phyloP scores from a whole-genome alignment of 495 filamentous ascomycete genomes.

The Penicillium egyptiacum region DNA sequence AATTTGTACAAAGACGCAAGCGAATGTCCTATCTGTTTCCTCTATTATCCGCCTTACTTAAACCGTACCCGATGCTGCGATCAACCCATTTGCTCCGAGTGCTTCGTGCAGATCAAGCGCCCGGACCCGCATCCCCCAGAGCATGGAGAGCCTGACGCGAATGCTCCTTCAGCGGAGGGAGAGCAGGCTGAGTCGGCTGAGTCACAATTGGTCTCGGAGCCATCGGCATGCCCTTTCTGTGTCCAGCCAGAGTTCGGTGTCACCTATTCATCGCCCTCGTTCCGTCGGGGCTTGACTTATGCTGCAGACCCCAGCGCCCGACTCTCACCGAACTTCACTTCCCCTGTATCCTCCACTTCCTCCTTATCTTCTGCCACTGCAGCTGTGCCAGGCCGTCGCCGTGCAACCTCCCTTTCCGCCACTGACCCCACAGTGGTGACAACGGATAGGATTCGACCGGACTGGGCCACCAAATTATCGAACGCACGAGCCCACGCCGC shows the following conservation, averaged over 20 bases:
- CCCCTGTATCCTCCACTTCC: constrained; percentile 69
- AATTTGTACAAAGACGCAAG: constrained; percentile 86
- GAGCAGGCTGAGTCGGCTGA: constrained; percentile 47
- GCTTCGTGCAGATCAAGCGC: constrained; percentile 97
- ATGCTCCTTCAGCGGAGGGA: constrained; percentile 44
- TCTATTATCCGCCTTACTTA: constrained; percentile 94
- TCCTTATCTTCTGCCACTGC: constrained; percentile 46
- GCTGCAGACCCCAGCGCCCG: constrained; percentile 46
- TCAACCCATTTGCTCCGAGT: constrained; percentile 96
- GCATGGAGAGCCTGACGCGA: constrained; percentile 60
- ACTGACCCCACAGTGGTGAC: constrained; percentile 80
- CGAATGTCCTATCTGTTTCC: constrained; percentile 95
- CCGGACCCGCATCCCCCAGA: constrained; percentile 95
- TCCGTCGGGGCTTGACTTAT: constrained; percentile 80
- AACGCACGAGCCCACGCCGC: constrained; percentile 81
- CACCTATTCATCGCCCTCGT: constrained; percentile 84
- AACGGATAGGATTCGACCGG: constrained; percentile 86
- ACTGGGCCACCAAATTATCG: constrained; percentile 89
- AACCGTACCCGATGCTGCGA: constrained; percentile 96
- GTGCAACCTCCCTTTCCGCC: constrained; percentile 81
- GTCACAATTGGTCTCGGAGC: constrained; percentile 79
- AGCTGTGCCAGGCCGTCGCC: constrained; percentile 49
- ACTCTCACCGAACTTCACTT: constrained; percentile 51
- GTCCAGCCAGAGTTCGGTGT: constrained; percentile 93
- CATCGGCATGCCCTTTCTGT: constrained; percentile 94